Percentiles rank a stretch among this genome's conserved stretches.
phyloP scores from a whole-genome alignment of 106 monocot genomes.

The Iris macrosiphon region DNA sequence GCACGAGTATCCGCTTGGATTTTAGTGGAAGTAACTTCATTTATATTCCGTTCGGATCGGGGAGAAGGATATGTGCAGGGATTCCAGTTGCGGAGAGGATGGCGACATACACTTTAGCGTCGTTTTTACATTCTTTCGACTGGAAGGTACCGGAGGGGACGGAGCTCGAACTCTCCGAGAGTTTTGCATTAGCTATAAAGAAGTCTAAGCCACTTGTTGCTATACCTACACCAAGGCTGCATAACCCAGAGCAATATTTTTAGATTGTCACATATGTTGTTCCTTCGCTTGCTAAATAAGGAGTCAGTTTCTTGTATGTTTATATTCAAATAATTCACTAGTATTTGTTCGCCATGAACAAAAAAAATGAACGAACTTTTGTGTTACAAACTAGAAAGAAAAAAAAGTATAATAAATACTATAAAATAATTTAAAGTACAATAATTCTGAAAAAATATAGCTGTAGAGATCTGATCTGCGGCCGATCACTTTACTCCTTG shows the following conservation, averaged over 20 bases:
- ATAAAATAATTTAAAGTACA: no score
- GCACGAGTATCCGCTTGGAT: neutral
- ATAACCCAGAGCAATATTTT: constrained; percentile 16
- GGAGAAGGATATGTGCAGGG: constrained; percentile 42
- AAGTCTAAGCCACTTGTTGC: constrained; percentile 25
- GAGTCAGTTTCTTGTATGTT: no score
- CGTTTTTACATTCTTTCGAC: constrained; percentile 35
- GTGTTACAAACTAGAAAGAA: no score
- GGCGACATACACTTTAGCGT: constrained; percentile 7
- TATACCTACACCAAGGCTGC: constrained; percentile 15
- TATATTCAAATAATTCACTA: no score
- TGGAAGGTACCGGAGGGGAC: constrained; percentile 23
- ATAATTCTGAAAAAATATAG: no score
- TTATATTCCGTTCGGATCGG: constrained; percentile 34
- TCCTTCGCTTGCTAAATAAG: no score
- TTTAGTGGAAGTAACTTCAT: constrained; percentile 20
- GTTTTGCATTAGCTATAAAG: constrained; percentile 27
- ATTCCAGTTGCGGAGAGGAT: constrained; percentile 38
- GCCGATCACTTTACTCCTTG: no score
- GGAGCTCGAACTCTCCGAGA: constrained; percentile 27
- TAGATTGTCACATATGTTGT: no score
- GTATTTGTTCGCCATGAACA: no score
- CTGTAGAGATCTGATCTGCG: no score
- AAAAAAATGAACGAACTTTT: no score
- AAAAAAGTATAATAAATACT: no score